Conservation (phyloP, 108 stramenopile genomes). For the Tribonema minus region DNA sequence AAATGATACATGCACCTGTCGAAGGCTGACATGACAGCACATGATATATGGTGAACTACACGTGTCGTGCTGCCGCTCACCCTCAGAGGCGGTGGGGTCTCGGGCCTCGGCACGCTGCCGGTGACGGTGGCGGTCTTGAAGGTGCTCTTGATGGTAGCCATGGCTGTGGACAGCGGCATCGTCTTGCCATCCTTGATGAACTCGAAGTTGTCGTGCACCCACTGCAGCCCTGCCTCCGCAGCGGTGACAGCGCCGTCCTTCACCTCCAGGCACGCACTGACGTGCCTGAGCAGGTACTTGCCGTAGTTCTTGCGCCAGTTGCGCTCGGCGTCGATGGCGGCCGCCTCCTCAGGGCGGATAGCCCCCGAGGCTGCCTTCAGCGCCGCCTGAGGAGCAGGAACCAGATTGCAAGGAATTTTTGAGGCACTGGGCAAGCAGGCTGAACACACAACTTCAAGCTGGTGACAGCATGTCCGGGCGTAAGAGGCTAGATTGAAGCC, state of each 20-base stretch:
- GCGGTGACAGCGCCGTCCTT: slow-evolving; percentile 76
- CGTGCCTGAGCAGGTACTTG: slow-evolving; percentile 77
- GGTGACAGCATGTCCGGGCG: no score
- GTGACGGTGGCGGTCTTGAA: slow-evolving; percentile 77
- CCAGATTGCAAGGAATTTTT: no score
- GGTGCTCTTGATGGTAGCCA: slow-evolving; percentile 66
- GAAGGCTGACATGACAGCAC: no score
- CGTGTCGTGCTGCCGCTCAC: no score
- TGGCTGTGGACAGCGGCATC: slow-evolving; percentile 71
- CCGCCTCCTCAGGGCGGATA: slow-evolving; percentile 67
- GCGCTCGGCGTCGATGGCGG: slow-evolving; percentile 61
- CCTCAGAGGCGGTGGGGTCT: no score
- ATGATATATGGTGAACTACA: no score
- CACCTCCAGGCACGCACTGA: slow-evolving; percentile 71
- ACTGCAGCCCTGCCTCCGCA: slow-evolving; percentile 82
- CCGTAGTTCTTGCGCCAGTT: slow-evolving; percentile 78
- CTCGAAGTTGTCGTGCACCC: slow-evolving; percentile 80
- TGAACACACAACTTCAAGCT: no score
- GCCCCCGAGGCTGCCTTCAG: slow-evolving; percentile 68
- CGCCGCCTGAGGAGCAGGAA: slow-evolving; percentile 67
- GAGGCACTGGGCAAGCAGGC: no score
- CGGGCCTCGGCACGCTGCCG: slow-evolving; percentile 53
- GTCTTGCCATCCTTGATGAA: slow-evolving; percentile 76
- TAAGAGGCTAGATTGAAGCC: no score
- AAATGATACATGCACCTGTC: no score